These are phyloP conservation scores for Kwoniella dendrophila DNA, from an alignment of 768 basidiomycete species.

Conservation along the genomic window DNA sequence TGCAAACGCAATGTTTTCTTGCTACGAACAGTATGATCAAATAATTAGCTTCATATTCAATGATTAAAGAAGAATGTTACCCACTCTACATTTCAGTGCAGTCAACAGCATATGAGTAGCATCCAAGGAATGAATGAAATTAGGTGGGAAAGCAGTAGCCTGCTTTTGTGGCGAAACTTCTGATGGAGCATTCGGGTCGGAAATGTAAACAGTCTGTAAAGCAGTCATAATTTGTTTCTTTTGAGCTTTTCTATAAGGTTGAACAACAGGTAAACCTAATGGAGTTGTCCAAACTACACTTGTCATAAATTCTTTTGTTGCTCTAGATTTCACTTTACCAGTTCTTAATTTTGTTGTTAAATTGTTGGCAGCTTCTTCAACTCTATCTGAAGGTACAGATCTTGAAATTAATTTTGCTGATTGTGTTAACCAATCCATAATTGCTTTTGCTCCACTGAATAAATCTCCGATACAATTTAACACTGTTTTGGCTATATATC, in stretches of 20 bases:
- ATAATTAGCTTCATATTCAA: not conserved
- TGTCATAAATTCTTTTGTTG: conserved; percentile 77
- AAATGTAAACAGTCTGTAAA: conserved; percentile 83
- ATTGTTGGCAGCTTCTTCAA: conserved; percentile 37
- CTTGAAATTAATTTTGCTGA: conserved; percentile 83
- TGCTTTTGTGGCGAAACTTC: conserved; percentile 87
- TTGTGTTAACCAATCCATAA: conserved; percentile 86
- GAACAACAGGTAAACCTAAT: conserved; percentile 91
- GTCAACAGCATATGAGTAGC: conserved; percentile 99
- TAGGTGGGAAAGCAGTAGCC: conserved; percentile 95
- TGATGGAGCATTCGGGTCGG: conserved; percentile 75
- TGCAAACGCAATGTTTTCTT: conserved; percentile 77
- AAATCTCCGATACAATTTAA: conserved; percentile 82
- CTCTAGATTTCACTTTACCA: conserved; percentile 17
- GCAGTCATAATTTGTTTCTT: conserved; percentile 81
- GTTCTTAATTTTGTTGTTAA: conserved; percentile 13
- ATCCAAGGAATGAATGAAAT: conserved; percentile 96
- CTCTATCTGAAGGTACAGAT: conserved; percentile 70
- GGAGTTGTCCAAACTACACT: conserved; percentile 95
- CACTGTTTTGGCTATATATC: conserved; percentile 79
- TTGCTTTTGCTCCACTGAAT: conserved; percentile 86
- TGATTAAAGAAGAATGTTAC: conserved; percentile 13
- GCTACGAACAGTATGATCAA: conserved; percentile 58
- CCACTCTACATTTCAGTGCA: conserved; percentile 76
- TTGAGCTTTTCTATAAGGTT: conserved; percentile 84